These are phyloP conservation scores for Lanmaoa pseudosensibilis DNA, from an alignment of 768 basidiomycete species.

Conservation along the genomic window DNA sequence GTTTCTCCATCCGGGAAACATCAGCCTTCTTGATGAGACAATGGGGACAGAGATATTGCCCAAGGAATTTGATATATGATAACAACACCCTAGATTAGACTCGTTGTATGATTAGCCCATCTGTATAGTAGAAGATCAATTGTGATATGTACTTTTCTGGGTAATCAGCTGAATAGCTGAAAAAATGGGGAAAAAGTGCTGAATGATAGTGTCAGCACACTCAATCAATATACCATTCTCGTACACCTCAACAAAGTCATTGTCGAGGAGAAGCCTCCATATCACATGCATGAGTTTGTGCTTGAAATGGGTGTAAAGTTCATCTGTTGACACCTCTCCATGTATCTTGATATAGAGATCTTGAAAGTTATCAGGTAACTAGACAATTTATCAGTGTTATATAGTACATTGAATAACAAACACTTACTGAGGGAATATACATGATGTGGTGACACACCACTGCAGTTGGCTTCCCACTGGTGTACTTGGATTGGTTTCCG, in stretches of 20 bases:
- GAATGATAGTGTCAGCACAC: background rate
- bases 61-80: conserved; percentile 4
- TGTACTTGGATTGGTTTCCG: conserved; percentile 22
- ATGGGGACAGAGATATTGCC: background rate
- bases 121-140: no score
- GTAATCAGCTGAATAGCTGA: conserved; percentile 1
- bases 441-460: conserved; percentile 16
- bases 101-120: background rate
- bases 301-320: conserved; percentile 1
- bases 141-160: conserved; percentile 5
- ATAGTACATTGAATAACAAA: no score
- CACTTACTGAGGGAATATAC: conserved; percentile 5
- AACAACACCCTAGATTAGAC: background rate
- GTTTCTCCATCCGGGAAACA: background rate
- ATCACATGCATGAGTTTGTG: conserved; percentile 1
- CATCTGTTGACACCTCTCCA: background rate
- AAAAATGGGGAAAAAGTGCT: background rate
- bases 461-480: conserved; percentile 3
- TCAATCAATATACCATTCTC: background rate
- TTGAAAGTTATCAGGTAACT: conserved; percentile 14
- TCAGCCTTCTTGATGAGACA: background rate
- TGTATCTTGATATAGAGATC: background rate
- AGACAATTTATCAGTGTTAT: background rate
- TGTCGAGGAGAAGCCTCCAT: background rate
- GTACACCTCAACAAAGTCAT: background rate